Evolutionary conservation across 352 stramenopile species (phyloP), one percentile per base, ranked within the genome.

Genomic region (Salisapilia sapeloensis): DNA sequence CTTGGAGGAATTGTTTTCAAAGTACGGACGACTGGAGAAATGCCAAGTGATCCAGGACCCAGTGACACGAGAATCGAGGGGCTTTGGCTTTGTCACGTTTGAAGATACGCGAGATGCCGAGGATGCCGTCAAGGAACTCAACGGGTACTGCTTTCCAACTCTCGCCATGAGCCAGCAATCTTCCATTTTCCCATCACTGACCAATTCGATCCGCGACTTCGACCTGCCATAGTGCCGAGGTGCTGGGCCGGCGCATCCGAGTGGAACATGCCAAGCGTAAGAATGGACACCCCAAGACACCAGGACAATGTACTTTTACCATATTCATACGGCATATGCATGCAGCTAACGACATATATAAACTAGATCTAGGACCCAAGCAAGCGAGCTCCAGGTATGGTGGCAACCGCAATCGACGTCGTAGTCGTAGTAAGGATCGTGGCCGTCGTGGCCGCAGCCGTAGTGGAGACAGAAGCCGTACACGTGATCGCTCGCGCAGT

Each of bases 31-130:
- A 5, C 42, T 85, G 12, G 40, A 70, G 35, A 79, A 81, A 50
- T 82, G 65, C 44, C 65, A 89, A 40, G 58, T 89, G 38, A 89
- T 89, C 46, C 31, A 71, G 35, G 69, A 89, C 46, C 72, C 72
- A 7, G 58, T 81, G 26, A 78, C 72, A 38, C 58, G 52, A 32
- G 66, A 80, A 42, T 87, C 72, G 15, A 56, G 69, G 38, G 69
- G 69, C 2, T 84, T 84, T 32, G 69, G 56, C 15, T 84, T 84
- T 24, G 69, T 84, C 16, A 81, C 69, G 29, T 84, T 60, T 38
- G 71, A 84, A 44, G 71, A 87, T 31, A 40, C 77, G 3, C 67
- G 71, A 7, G 71, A 87, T 26, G 67, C 71, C 0, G 56, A 78
- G 17, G 71, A 87, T 31, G 71, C 71, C 4, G 71, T 87, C 6